A percentile compares a stretch with the other conserved stretches of the same genome.
phyloP scores from a whole-genome alignment of 1,284 basidiomycete genomes.

The Gomphus bonarii region DNA sequence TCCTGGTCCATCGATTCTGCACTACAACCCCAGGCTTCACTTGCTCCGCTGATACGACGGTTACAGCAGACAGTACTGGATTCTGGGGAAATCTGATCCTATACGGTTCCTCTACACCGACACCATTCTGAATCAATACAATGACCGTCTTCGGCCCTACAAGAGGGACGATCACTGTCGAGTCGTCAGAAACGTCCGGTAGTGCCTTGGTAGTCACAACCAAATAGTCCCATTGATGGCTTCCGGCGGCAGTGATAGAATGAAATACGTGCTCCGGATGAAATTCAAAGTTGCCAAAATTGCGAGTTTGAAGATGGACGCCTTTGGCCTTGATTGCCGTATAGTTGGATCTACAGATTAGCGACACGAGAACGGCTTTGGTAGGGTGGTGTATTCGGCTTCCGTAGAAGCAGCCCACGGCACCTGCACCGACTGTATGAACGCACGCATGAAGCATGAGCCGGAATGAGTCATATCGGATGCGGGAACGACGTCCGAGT shows the following conservation, averaged over 20 bases:
- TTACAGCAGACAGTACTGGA: constrained; percentile 27
- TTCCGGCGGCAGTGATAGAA: constrained; percentile 19
- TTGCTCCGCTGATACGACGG: constrained; percentile 29
- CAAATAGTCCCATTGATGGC: constrained; percentile 25
- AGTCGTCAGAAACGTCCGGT: constrained; percentile 27
- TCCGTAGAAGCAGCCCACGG: constrained; percentile 32
- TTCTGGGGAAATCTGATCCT: constrained; percentile 22
- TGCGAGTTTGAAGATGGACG: constrained; percentile 25
- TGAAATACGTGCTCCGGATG: constrained; percentile 24
- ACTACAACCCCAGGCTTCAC: constrained; percentile 23
- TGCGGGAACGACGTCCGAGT: not conserved
- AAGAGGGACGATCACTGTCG: constrained; percentile 21
- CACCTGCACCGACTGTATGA: constrained; percentile 26
- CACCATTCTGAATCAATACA: constrained; percentile 32
- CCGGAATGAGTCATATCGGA: not conserved
- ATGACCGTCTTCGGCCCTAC: constrained; percentile 20
- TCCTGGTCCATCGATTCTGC: constrained; percentile 32
- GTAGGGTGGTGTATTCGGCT: constrained; percentile 23
- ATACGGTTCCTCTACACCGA: constrained; percentile 30
- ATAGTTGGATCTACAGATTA: constrained; percentile 33
- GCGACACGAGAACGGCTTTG: constrained; percentile 20
- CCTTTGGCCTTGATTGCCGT: constrained; percentile 22
- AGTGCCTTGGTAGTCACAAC: constrained; percentile 32
- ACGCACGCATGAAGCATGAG: not conserved
- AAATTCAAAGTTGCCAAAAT: constrained; percentile 29